phyloP scores from a whole-genome alignment of 257 asterid genomes.

The Verbena officinalis region DNA sequence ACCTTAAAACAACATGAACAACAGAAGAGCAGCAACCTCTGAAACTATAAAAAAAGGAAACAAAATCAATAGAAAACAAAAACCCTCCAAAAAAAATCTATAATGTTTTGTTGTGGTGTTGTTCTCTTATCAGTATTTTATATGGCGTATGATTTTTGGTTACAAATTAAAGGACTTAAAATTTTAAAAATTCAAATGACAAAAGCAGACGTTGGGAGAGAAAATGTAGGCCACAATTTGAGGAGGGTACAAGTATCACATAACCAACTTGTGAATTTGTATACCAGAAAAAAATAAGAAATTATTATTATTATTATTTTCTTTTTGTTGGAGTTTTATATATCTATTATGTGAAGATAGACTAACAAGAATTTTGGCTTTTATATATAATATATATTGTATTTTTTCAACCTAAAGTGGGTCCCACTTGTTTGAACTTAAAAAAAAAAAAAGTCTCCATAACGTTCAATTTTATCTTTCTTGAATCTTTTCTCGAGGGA shows the following conservation, averaged over 20 bases:
- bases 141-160: slow-evolving; percentile 19
- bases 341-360: too few relatives aligned
- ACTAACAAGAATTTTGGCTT: too few relatives aligned
- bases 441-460: not conserved
- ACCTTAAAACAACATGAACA: slow-evolving; percentile 19
- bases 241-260: not conserved
- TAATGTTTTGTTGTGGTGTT: slow-evolving; percentile 1
- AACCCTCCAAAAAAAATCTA: slow-evolving; percentile 23
- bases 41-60: too few relatives aligned
- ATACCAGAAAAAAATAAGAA: too few relatives aligned
- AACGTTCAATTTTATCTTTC: slow-evolving; percentile 33
- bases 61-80: too few relatives aligned
- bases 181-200: slow-evolving; percentile 80
- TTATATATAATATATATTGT: too few relatives aligned
- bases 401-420: not conserved
- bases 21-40: not conserved
- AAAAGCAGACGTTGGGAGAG: slow-evolving; percentile 51
- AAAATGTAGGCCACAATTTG: slow-evolving; percentile 37
- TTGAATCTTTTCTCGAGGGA: not conserved
- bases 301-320: too few relatives aligned
- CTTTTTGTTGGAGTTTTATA: too few relatives aligned
- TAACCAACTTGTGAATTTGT: too few relatives aligned
- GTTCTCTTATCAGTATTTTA: slow-evolving; percentile 7
- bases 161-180: slow-evolving; percentile 23
- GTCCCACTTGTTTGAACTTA: slow-evolving; percentile 28